Evolutionary conservation across 2,329 filamentous ascomycete species (phyloP).

Genomic region (Penicillium sp.): DNA sequence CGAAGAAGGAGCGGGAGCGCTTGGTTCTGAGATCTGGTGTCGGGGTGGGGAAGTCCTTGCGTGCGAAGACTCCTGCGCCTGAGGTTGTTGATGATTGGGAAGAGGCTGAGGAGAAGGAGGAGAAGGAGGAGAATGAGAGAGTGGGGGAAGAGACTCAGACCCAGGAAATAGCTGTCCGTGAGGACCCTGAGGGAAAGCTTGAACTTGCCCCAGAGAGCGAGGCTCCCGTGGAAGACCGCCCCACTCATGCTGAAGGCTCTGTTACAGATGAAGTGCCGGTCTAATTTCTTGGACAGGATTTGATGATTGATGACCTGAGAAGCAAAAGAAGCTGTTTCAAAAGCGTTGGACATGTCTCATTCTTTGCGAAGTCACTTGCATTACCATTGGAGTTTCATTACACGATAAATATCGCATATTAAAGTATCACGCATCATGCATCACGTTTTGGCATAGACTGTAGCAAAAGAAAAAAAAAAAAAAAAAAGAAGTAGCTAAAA

Average conservation of each 20-base stretch:
- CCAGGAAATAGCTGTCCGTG: conserved; percentile 8
- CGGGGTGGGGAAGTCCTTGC: conserved; percentile 31
- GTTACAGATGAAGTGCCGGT: background rate
- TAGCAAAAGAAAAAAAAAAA: background rate
- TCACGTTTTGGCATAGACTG: background rate
- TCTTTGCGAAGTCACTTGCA: background rate
- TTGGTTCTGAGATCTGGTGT: conserved; percentile 38
- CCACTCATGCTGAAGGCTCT: background rate
- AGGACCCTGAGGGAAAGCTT: background rate
- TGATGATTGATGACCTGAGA: conserved; percentile 6
- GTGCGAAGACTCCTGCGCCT: conserved; percentile 21
- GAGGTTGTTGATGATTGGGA: conserved; percentile 49
- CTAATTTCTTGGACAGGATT: background rate
- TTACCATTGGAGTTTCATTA: background rate
- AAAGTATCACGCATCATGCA: background rate
- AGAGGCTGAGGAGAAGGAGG: conserved; percentile 43
- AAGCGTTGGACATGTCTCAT: background rate
- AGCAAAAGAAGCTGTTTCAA: background rate
- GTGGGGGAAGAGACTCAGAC: conserved; percentile 26
- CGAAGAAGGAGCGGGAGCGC: conserved; percentile 35
- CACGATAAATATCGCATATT: background rate
- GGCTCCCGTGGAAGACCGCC: background rate
- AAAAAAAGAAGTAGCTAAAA: background rate
- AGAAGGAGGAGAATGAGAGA: conserved; percentile 44
- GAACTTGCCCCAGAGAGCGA: background rate